phyloP scores from a whole-genome alignment of 2,329 filamentous ascomycete species.

The Aaosphaeria pasadenensis region DNA sequence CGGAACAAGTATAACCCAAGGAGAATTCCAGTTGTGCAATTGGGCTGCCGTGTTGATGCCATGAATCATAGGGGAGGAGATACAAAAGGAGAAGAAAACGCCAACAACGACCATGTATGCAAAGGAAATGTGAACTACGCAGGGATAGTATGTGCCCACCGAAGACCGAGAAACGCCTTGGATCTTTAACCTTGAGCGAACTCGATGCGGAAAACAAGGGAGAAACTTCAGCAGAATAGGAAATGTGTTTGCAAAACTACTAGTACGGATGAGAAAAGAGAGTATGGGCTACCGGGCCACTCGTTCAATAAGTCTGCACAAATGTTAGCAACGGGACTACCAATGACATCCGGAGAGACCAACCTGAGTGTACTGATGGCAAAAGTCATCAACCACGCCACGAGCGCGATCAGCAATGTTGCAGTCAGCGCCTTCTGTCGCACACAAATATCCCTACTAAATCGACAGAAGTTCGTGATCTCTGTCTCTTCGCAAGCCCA shows the following conservation, averaged over 20 bases:
- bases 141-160: no score
- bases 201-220: no score
- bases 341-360: neutral
- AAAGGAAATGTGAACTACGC: no score
- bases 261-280: conserved; percentile 1
- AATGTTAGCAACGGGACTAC: neutral
- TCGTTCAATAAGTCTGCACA: conserved; percentile 10
- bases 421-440: conserved; percentile 70
- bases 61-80: no score
- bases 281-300: conserved; percentile 8
- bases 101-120: no score
- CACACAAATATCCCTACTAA: conserved; percentile 51
- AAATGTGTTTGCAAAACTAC: neutral
- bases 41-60: no score
- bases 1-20: no score
- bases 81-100: no score
- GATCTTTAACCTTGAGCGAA: no score
- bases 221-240: no score
- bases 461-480: conserved; percentile 13
- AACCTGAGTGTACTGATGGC: conserved; percentile 62
- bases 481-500: conserved; percentile 46
- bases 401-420: conserved; percentile 74
- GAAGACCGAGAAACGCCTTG: no score
- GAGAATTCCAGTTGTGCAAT: no score
- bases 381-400: conserved; percentile 91